Conservation (phyloP, 106 monocot genomes). For the Iris macrosiphon region DNA sequence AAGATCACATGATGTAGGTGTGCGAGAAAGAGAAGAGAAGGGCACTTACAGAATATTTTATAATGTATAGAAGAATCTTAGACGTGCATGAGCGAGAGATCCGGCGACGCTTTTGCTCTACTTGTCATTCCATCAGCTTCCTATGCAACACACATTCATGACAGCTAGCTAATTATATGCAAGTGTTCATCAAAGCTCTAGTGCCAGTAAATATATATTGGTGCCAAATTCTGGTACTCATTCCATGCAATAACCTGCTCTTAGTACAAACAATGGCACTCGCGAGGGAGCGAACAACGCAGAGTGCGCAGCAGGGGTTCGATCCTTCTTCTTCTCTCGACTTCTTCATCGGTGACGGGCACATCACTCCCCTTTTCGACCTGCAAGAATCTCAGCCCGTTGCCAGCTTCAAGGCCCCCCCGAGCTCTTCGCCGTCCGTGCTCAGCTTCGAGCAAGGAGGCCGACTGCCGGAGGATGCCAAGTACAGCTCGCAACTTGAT, state of each 20-base stretch:
- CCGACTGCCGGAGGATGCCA: background rate
- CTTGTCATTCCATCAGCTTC: background rate
- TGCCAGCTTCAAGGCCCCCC: slow-evolving; percentile 6
- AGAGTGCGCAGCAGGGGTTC: slow-evolving; percentile 17
- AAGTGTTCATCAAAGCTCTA: background rate
- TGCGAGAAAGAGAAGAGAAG: no score
- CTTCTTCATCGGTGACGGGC: slow-evolving; percentile 18
- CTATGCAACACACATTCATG: slow-evolving; percentile 12
- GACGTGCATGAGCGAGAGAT: slow-evolving; percentile 28
- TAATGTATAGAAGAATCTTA: no score
- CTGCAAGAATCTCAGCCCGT: no score
- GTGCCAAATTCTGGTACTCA: no score
- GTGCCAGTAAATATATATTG: no score
- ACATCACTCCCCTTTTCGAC: no score
- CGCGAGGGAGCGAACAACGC: slow-evolving; percentile 23
- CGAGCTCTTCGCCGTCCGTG: slow-evolving; percentile 43
- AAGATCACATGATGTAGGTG: no score
- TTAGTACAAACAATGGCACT: no score
- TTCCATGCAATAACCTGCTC: no score
- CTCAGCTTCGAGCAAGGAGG: slow-evolving; percentile 64
- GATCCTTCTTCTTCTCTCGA: slow-evolving; percentile 33
- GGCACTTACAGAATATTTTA: no score
- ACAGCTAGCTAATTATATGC: slow-evolving; percentile 17
- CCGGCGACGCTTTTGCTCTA: slow-evolving; percentile 21
- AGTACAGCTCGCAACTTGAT: background rate